Evolutionary conservation across 106 monocot genomes (phyloP), one percentile per base, ranked within the genome.

Genomic region (Apostasia shenzhenica): DNA sequence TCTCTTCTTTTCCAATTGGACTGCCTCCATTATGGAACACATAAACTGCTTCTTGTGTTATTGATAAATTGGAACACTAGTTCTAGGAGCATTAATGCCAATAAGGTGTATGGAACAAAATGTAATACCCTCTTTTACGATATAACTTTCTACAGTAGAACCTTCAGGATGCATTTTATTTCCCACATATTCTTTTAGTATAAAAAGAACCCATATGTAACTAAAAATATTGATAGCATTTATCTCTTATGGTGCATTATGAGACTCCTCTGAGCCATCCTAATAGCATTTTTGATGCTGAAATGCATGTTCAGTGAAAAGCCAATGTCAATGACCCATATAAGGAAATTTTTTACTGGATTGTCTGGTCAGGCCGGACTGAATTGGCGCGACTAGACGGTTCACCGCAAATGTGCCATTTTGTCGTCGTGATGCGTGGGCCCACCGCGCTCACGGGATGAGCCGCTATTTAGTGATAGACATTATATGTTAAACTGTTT

Each of bases 121-220:
- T 41, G 6, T 54, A 3, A 68, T 2, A 3, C 60, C 58, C 55
- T 75, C 75, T 58, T 75, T 59, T 1, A 39, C 8, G 8, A 76
- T 3, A 37, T 70, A 77, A 7, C 44, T 63, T 57, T 70, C 47
- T 5, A 63, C 61, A 48, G 70, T 77, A 11, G 43, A 70, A 13
- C 69, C 47, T 39, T 63, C 63, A 10, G 53, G 55, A 0, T 13
- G 38, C 1, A 5, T 56, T 61, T 8, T 63, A 61, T 70, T 77
- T 0, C 48, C 37, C 0, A 77, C 63, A 55, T 63, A 69, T 10
- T 13, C 53, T 48, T 77, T 77, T 6, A 77, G 12, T 44, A 1
- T 45, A 1, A 8, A 1, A 77, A 44, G 13, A 62, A 70, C 38
- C 61, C 54, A 49, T 58, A 0, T 3, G 26, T 26, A 3, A 57